Evolutionary conservation across 495 filamentous ascomycete species (phyloP), one percentile per base, ranked within the genome.

Genomic region (Podospora didyma): DNA sequence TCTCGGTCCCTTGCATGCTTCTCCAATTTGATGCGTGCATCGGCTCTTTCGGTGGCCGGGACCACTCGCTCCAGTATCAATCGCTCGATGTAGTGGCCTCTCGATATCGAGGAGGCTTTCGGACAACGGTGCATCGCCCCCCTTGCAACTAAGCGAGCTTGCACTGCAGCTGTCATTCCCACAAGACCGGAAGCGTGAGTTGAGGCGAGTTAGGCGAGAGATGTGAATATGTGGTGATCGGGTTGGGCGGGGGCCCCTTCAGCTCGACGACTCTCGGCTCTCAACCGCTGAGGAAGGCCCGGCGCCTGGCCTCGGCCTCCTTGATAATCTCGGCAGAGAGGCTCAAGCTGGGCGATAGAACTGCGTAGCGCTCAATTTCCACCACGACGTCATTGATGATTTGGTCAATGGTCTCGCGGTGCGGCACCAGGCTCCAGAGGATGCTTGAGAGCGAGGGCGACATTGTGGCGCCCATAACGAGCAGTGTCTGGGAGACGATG

Each of bases 391-490:
- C 80, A 60, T 83, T 82, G 73, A 92, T 90, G 61, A 92, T 88
- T 35, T 79, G 75, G 65, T 92, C 86, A 51, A 90, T 83, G 53
- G 80, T 75, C 46, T 84, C 79, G 51, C 72, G 73, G 53, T 77
- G 76, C 44, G 76, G 67, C 14, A 76, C 68, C 10, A 81, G 72
- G 7, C 85, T 82, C 48, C 87, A 83, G 17, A 92, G 80, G 21
- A 90, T 79, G 41, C 73, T 77, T 12, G 82, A 83, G 10, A 92
- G 79, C 7, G 84, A 83, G 11, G 83, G 85, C n/a, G 85, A 89
- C 85, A 92, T 89, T 17, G 85, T 91, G 49, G 88, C 88, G 7
- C 88, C 88, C 89, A 92, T 92, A 35, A 92, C 82, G 39, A 93
- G 70, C 28, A 92, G 75, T 2, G 86, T 86, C 71, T 92, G 89